Conservation (phyloP, 805 yeast genomes). For the Ogataea nitratoaversa region DNA sequence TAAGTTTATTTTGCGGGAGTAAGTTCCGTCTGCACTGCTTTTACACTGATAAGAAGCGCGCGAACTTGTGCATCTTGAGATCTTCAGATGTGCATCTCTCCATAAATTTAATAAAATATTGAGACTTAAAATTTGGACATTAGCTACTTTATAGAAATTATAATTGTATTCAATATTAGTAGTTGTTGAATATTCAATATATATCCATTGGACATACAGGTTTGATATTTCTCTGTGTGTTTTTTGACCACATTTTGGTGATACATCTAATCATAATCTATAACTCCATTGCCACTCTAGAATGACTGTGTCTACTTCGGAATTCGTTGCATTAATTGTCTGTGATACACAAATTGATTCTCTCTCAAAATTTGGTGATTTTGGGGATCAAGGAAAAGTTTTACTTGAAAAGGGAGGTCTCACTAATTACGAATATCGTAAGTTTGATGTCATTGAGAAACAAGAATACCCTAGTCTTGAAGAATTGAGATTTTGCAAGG, state of each 20-base stretch:
- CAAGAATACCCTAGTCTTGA: slow-evolving; percentile 18
- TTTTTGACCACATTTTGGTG: too few relatives aligned
- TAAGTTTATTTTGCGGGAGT: too few relatives aligned
- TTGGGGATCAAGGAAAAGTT: slow-evolving; percentile 43
- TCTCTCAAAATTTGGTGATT: slow-evolving; percentile 40
- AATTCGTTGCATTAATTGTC: slow-evolving; percentile 12
- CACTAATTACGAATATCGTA: slow-evolving; percentile 22
- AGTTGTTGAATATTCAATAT: too few relatives aligned
- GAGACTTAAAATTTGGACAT: too few relatives aligned
- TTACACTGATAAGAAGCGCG: not conserved
- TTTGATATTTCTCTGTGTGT: too few relatives aligned
- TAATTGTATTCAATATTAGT: too few relatives aligned
- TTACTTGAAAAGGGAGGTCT: slow-evolving; percentile 28
- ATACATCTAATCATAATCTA: too few relatives aligned
- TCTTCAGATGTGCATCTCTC: too few relatives aligned
- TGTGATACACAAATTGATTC: slow-evolving; percentile 10
- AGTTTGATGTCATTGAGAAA: slow-evolving; percentile 35
- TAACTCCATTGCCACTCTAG: too few relatives aligned
- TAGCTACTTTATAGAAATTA: too few relatives aligned
- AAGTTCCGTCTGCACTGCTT: not conserved
- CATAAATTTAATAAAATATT: too few relatives aligned
- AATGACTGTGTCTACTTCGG: slow-evolving; percentile 5
- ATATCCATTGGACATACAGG: too few relatives aligned
- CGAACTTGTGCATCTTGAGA: slow-evolving; percentile 1
- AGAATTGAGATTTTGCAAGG: slow-evolving; percentile 30